Evolutionary conservation across 306 rosid species (phyloP).

Genomic region (Dalbergia oliveri): DNA sequence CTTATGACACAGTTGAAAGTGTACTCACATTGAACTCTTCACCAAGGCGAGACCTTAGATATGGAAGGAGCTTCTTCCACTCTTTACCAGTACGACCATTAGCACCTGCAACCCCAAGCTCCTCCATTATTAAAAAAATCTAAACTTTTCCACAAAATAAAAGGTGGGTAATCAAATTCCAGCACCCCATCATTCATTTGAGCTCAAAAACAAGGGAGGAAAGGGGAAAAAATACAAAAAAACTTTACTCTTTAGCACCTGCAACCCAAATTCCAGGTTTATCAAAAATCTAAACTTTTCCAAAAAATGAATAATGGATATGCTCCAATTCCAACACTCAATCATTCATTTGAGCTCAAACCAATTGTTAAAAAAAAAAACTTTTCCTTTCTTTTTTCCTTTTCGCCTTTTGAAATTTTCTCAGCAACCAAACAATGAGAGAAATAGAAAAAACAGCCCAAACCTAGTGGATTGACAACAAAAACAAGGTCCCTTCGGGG

Average conservation of each 20-base stretch:
- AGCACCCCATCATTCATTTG: not conserved
- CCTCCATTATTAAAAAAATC: not conserved
- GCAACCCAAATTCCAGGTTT: not conserved
- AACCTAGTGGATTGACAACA: slow-evolving; percentile 90
- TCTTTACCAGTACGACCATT: slow-evolving; percentile 90
- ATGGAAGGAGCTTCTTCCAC: slow-evolving; percentile 94
- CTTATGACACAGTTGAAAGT: slow-evolving; percentile 25
- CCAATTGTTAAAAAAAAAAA: not conserved
- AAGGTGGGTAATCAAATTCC: not conserved
- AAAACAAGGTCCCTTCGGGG: slow-evolving; percentile 82
- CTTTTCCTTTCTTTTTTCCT: no score
- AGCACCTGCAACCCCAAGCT: slow-evolving; percentile 72
- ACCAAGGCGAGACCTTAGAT: slow-evolving; percentile 81
- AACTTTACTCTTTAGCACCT: no score
- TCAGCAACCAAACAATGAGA: slow-evolving; percentile 13
- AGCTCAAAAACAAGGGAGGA: not conserved
- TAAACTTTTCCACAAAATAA: slow-evolving; percentile 19
- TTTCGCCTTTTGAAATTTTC: not conserved
- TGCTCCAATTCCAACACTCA: no score
- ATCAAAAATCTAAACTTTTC: not conserved
- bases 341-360: slow-evolving; percentile 25
- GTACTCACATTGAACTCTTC: slow-evolving; percentile 75
- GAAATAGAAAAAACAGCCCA: not conserved
- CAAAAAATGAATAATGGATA: no score
- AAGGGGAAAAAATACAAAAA: not conserved